Conservation (phyloP, 2,329 filamentous ascomycete species). For the Alternaria conjuncta region DNA sequence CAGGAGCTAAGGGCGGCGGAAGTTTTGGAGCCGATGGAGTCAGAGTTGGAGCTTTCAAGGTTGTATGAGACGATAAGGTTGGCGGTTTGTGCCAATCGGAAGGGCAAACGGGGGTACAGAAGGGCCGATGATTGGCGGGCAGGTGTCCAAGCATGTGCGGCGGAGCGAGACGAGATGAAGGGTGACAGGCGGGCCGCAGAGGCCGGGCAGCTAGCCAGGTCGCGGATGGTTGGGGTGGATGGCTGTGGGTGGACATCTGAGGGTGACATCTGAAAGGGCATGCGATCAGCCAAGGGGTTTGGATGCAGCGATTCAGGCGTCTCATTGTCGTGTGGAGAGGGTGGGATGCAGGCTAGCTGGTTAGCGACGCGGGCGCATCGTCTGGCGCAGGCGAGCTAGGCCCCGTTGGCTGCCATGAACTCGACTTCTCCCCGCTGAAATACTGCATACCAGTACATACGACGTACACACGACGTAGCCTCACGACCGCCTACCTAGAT, state of each 20-base stretch:
- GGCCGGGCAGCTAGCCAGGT: not conserved
- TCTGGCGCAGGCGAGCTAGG: not conserved
- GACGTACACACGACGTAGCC: not conserved
- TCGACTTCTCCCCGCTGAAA: slow-evolving; percentile 3
- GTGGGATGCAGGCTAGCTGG: not conserved
- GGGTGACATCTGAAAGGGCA: not conserved
- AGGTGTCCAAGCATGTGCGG: not conserved
- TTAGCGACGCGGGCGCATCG: not conserved
- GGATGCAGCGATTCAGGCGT: not conserved
- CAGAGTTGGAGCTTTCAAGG: not conserved
- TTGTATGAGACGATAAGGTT: not conserved
- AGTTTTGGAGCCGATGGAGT: not conserved
- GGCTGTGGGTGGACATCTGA: not conserved
- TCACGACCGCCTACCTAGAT: not conserved
- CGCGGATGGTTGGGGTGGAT: no score
- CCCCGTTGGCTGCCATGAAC: not conserved
- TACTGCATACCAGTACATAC: not conserved
- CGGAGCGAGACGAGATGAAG: not conserved
- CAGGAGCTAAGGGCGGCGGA: not conserved
- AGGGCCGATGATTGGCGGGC: not conserved
- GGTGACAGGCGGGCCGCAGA: not conserved
- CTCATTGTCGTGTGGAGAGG: not conserved
- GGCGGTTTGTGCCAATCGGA: not conserved
- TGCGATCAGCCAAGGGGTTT: not conserved
- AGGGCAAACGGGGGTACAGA: not conserved